phyloP scores from a whole-genome alignment of 495 filamentous ascomycete genomes.

The Daldinia vernicosa region DNA sequence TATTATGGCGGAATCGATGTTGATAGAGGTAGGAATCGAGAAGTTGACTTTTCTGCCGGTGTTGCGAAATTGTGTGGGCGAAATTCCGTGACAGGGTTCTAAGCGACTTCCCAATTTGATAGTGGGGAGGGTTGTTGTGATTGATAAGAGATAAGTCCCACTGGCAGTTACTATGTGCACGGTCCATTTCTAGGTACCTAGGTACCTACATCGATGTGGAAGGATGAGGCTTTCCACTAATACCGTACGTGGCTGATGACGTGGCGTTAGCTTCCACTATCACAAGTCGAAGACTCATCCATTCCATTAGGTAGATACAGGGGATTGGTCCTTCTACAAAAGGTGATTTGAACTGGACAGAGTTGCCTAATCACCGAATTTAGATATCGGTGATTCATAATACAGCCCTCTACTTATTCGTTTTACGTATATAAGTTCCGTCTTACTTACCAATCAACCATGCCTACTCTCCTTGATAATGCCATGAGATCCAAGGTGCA shows the following conservation, averaged over 20 bases:
- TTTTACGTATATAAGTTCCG: constrained; percentile 1
- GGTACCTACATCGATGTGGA: background rate
- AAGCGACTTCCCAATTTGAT: constrained; percentile 37
- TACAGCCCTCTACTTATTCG: background rate
- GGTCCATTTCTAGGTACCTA: background rate
- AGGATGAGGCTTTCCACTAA: constrained; percentile 5
- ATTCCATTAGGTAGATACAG: no score
- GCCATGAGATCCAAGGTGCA: constrained; percentile 80
- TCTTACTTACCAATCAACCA: constrained; percentile 43
- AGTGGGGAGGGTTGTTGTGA: constrained; percentile 24
- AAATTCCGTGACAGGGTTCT: constrained; percentile 40
- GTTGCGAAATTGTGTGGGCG: constrained; percentile 50
- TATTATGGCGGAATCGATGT: constrained; percentile 34
- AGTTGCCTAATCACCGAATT: constrained; percentile 30
- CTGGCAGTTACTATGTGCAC: background rate
- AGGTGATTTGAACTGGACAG: constrained; percentile 31
- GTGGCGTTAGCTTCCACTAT: constrained; percentile 33
- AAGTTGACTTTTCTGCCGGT: constrained; percentile 37
- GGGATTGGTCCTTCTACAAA: background rate
- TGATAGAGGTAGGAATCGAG: constrained; percentile 39
- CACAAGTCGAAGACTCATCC: background rate
- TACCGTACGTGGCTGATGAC: constrained; percentile 29
- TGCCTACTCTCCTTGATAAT: constrained; percentile 81
- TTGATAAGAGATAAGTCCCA: constrained; percentile 28
- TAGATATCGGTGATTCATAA: constrained; percentile 23